Evolutionary conservation across 768 basidiomycete species (phyloP).

Genomic region (Lactifluus rugatus): DNA sequence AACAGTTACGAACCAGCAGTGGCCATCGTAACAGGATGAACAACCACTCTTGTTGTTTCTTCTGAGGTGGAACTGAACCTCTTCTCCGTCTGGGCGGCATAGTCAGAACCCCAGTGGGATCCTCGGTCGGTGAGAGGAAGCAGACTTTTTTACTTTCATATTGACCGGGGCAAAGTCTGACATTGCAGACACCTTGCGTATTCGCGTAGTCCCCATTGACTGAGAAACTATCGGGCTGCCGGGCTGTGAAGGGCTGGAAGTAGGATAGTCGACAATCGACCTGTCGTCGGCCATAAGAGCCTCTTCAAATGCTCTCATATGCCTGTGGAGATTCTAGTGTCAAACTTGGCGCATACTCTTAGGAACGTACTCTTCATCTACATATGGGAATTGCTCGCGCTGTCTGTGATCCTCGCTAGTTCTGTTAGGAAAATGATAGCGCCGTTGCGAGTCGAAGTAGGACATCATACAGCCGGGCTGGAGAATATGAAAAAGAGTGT

Average conservation of each 20-base stretch:
- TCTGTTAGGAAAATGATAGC: background rate
- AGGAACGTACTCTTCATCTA: slow-evolving; percentile 57
- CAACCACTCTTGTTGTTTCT: slow-evolving; percentile 59
- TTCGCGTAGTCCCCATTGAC: slow-evolving; percentile 33
- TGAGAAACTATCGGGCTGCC: slow-evolving; percentile 19
- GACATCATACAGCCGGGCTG: slow-evolving; percentile 1
- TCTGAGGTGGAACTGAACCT: slow-evolving; percentile 26
- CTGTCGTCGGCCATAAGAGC: slow-evolving; percentile 59
- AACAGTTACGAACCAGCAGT: slow-evolving; percentile 46
- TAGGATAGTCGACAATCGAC: slow-evolving; percentile 27
- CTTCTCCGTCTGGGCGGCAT: slow-evolving; percentile 29
- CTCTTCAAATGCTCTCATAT: slow-evolving; percentile 68
- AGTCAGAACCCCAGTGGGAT: background rate
- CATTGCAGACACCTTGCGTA: slow-evolving; percentile 73
- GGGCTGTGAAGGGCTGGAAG: slow-evolving; percentile 26
- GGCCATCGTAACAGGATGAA: slow-evolving; percentile 83
- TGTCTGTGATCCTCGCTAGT: slow-evolving; percentile 29
- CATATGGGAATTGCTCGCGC: slow-evolving; percentile 30
- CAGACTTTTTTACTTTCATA: slow-evolving; percentile 66
- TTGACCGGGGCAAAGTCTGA: slow-evolving; percentile 90
- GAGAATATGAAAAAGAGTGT: slow-evolving; percentile 16
- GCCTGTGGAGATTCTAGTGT: slow-evolving; percentile 28
- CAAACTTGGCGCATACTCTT: slow-evolving; percentile 1
- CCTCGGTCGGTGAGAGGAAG: background rate
- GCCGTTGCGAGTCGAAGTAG: background rate